Percentiles rank a stretch among this genome's conserved stretches.
phyloP scores from a whole-genome alignment of 2,329 filamentous ascomycete genomes.

The Aspergillus tanneri region DNA sequence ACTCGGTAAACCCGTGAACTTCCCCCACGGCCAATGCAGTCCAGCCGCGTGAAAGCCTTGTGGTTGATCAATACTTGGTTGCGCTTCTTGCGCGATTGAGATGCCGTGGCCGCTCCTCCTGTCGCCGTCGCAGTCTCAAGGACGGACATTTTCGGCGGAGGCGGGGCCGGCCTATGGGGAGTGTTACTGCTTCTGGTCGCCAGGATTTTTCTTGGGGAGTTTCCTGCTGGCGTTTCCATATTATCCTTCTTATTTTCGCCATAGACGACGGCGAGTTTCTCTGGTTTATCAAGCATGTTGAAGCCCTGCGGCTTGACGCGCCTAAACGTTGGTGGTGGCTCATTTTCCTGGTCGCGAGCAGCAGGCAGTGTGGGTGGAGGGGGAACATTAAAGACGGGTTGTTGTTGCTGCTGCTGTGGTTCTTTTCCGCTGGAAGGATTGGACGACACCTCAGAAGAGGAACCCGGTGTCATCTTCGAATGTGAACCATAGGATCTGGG shows the following conservation, averaged over 20 bases:
- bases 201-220: conserved; percentile 49
- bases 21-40: conserved; percentile 86
- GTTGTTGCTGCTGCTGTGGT: conserved; percentile 24
- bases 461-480: conserved; percentile 43
- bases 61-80: conserved; percentile 87
- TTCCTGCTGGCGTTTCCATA: conserved; percentile 47
- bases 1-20: conserved; percentile 95
- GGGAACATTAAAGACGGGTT: conserved; percentile 60
- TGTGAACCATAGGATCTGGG: conserved; percentile 37
- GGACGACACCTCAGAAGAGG: conserved; percentile 42
- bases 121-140: conserved; percentile 85
- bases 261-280: conserved; percentile 54
- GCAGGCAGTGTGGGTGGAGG: conserved; percentile 60
- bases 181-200: conserved; percentile 64
- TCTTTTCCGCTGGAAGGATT: conserved; percentile 34
- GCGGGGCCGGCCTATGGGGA: conserved; percentile 72
- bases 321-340: conserved; percentile 68
- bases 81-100: conserved; percentile 71
- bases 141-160: conserved; percentile 94
- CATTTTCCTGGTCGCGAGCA: conserved; percentile 79
- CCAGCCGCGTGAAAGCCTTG: conserved; percentile 83
- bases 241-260: conserved; percentile 45
- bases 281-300: conserved; percentile 56
- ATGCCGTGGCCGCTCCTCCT: conserved; percentile 74
- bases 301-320: conserved; percentile 58